Evolutionary conservation across 495 filamentous ascomycete species (phyloP), one percentile per base, ranked within the genome.

Genomic region (Trichoderma asperelloides): DNA sequence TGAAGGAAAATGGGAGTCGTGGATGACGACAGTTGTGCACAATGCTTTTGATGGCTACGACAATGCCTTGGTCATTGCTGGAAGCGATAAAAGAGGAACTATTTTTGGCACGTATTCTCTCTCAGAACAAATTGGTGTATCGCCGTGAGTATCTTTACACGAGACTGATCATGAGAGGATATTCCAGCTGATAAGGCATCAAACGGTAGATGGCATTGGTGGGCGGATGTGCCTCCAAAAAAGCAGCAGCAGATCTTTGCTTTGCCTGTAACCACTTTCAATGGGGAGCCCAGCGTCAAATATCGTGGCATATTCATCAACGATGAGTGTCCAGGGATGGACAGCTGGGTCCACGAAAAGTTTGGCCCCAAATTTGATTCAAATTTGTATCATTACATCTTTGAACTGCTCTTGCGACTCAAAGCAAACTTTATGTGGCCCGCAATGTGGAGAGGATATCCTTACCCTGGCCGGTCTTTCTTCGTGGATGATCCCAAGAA

Each of bases 271-370:
- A 78, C 74, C 45, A 88, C 86, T 70, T 74, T 82, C 2, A 87
- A 91, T 65, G 82, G 80, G 4, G 76, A 84, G 18, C 89, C 90
- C 25, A 84, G 80, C 2, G 84, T 93, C 66, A 90, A 89, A 72
- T 93, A 90, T 74, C 82, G 90, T 7, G 90, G 89, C 12, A 85
- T 93, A 72, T 93, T 93, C 78, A 78, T 93, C 71, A 92, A 93
- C 73, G 89, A 92, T 67, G 89, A 93, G 70, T 86, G 88, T 65
- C 90, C 89, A 1, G 87, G 85, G 0, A 72, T 92, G 65, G 88
- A 89, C 0, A 86, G 86, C 67, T 93, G 87, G 87, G 82, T 91
- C 33, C 64, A 65, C 41, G 55, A 47, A 30, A 66, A 66, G 15
- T 89, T 84, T 62, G 87, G 87, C 3, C 75, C 82, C 7, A 85